Evolutionary conservation across 441 rosid genomes (phyloP).

Genomic region (Hura crepitans): DNA sequence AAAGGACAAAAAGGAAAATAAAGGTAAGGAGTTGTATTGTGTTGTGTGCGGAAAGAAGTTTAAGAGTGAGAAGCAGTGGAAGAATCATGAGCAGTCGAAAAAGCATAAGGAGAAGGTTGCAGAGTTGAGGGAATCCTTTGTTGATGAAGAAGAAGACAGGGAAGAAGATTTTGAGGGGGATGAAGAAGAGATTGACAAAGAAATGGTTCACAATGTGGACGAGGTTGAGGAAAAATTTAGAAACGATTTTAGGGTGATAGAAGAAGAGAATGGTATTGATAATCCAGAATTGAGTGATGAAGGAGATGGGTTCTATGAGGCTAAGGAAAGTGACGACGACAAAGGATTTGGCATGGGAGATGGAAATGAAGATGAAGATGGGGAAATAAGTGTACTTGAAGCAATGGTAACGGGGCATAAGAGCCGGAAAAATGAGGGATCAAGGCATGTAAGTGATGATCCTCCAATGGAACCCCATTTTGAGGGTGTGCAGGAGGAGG

Average conservation of each 20-base stretch:
- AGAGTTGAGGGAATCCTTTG: slow-evolving; percentile 58
- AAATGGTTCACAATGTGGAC: slow-evolving; percentile 27
- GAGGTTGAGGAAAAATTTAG: slow-evolving; percentile 48
- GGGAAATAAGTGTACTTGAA: slow-evolving; percentile 58
- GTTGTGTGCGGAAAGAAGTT: slow-evolving; percentile 87
- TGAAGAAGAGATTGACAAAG: slow-evolving; percentile 32
- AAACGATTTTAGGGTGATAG: slow-evolving; percentile 36
- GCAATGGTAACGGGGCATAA: slow-evolving; percentile 60
- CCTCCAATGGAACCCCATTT: slow-evolving; percentile 20
- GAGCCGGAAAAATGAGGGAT: slow-evolving; percentile 37
- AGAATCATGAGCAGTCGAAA: slow-evolving; percentile 95
- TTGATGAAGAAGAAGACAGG: slow-evolving; percentile 29
- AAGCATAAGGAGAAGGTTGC: slow-evolving; percentile 96
- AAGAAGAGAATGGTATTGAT: slow-evolving; percentile 28
- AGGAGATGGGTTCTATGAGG: slow-evolving; percentile 42
- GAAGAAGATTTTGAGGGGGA: slow-evolving; percentile 26
- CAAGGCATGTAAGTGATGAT: slow-evolving; percentile 32
- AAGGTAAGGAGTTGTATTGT: slow-evolving; percentile 62
- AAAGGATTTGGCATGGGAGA: slow-evolving; percentile 26
- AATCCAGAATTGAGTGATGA: slow-evolving; percentile 32
- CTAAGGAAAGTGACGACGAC: slow-evolving; percentile 31
- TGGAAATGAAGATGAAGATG: slow-evolving; percentile 36
- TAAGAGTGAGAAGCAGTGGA: slow-evolving; percentile 95
- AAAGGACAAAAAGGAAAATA: slow-evolving; percentile 35
- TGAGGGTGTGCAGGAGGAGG: slow-evolving; percentile 43